Conservation (phyloP, 345 rosid genomes). For the Linum usitatissimum region DNA sequence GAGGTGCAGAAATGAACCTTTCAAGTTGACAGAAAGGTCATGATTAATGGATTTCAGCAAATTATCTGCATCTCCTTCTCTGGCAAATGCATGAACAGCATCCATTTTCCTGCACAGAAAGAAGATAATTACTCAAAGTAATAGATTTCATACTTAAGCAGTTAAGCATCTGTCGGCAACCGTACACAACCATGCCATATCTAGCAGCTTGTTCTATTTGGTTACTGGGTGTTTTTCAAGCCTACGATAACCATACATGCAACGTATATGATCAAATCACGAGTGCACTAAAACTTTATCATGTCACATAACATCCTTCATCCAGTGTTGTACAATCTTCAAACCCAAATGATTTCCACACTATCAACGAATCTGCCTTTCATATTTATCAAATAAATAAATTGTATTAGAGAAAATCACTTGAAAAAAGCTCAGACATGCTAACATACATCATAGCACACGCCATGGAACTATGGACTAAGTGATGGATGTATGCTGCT, state of each 20-base stretch:
- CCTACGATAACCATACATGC: neutral
- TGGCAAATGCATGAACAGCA: conserved; percentile 76
- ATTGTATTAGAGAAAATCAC: neutral
- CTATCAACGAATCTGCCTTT: neutral
- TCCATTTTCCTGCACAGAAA: conserved; percentile 59
- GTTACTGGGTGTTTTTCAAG: neutral
- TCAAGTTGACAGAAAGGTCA: conserved; percentile 59
- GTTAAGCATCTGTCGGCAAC: neutral
- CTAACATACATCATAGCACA: neutral
- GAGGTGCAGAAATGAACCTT: conserved; percentile 30
- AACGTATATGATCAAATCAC: neutral
- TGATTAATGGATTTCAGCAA: conserved; percentile 57
- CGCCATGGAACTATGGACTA: neutral
- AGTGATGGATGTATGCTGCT: neutral
- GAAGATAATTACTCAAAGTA: neutral
- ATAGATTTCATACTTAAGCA: neutral
- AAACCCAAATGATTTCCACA: no score
- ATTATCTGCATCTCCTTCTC: conserved; percentile 77
- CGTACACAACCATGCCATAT: neutral
- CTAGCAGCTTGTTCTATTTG: neutral
- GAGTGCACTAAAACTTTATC: no score
- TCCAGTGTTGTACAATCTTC: no score
- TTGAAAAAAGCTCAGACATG: neutral
- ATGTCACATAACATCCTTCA: no score
- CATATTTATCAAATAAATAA: neutral